These are phyloP conservation scores for Syzygium syzygioides DNA, from an alignment of 441 rosid species.

Conservation along the genomic window DNA sequence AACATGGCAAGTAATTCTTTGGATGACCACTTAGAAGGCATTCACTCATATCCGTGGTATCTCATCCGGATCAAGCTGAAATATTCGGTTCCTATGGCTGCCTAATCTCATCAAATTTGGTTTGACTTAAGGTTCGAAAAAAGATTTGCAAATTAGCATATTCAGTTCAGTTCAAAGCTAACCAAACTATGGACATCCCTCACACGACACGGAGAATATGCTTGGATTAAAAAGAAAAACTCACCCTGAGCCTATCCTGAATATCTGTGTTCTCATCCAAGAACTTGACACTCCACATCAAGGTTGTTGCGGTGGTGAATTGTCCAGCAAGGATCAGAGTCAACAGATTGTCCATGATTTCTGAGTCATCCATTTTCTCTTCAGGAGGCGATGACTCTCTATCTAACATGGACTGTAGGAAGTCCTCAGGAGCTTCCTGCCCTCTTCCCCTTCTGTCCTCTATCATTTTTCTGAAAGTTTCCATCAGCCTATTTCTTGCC, in stretches of 20 bases:
- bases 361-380: slow-evolving; percentile 37
- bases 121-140: neutral
- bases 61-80: neutral
- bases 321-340: slow-evolving; percentile 54
- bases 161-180: neutral
- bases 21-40: neutral
- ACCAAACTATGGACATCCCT: neutral
- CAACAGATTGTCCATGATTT: slow-evolving; percentile 45
- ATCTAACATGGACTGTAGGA: slow-evolving; percentile 34
- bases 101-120: neutral
- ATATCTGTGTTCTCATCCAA: slow-evolving; percentile 32
- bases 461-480: slow-evolving; percentile 25
- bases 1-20: neutral
- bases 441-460: slow-evolving; percentile 23
- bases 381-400: slow-evolving; percentile 29
- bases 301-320: slow-evolving; percentile 48
- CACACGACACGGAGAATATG: neutral
- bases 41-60: neutral
- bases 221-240: neutral
- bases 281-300: slow-evolving; percentile 59
- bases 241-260: slow-evolving; percentile 36
- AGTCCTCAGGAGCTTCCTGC: slow-evolving; percentile 24
- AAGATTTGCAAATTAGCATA: neutral
- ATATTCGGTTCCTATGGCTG: neutral
- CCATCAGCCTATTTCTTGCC: slow-evolving; percentile 35